Evolutionary conservation across 495 filamentous ascomycete genomes (phyloP).

Genomic region (Penicillium cosmopolitanum): DNA sequence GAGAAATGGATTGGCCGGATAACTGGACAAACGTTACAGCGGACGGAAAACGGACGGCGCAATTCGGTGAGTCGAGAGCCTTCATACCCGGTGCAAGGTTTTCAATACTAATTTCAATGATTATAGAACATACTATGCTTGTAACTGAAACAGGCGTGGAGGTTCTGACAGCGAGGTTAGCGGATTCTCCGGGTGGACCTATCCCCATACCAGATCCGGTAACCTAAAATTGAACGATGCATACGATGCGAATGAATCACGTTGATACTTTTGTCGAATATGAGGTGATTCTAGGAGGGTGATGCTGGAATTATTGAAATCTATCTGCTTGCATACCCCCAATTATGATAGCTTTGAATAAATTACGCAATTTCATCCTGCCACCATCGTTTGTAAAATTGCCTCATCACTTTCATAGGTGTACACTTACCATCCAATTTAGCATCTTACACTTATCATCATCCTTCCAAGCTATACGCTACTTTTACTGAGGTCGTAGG

Average conservation of each 20-base stretch:
- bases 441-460: too few relatives aligned
- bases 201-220: conserved; percentile 58
- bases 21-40: conserved; percentile 72
- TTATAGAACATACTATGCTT: conserved; percentile 75
- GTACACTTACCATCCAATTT: too few relatives aligned
- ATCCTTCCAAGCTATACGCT: too few relatives aligned
- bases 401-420: too few relatives aligned
- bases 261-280: too few relatives aligned
- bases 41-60: conserved; percentile 70
- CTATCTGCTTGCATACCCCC: too few relatives aligned
- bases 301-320: too few relatives aligned
- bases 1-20: conserved; percentile 73
- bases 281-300: too few relatives aligned
- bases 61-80: conserved; percentile 53
- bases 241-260: neutral
- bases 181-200: conserved; percentile 76
- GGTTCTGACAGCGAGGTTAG: conserved; percentile 74
- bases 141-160: conserved; percentile 90
- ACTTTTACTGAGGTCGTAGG: too few relatives aligned
- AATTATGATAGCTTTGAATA: too few relatives aligned
- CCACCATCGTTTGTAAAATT: too few relatives aligned
- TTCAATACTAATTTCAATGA: conserved; percentile 3
- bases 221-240: neutral
- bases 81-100: neutral
- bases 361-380: too few relatives aligned